Base-by-base conservation (phyloP, 768 basidiomycete species). In the Dentipellis sp. region DNA sequence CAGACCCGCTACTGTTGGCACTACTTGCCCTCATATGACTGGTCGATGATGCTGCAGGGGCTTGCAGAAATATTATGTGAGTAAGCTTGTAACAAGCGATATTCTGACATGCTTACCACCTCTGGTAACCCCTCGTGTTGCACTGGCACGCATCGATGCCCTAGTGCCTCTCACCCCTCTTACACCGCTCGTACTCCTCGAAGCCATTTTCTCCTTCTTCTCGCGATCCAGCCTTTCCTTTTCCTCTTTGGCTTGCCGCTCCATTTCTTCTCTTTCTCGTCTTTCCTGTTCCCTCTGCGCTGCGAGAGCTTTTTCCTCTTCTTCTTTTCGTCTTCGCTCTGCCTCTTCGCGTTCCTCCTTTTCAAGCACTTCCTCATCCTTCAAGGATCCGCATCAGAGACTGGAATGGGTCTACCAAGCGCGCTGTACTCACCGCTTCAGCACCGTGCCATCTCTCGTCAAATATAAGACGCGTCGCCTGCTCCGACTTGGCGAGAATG, bases 361-460 rank as follows among this genome's bases (percentile, higher is more conserved):
- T 58, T 78, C 74, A 5, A 88, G 56, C 5, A 65, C 58, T 39
- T 74, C 76, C 57, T 85, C 83, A 51, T 91, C 88, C 88, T 90
- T 52, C 9, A 29, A 40, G 47, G 2, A n/a, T 12, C 21, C 3
- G 42, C 42, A 17, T 19, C 14, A 22, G 52, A 17, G 49, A 23
- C 1, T 22, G 22, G 54, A 29, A 59, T 58, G 47, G 36, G 38
- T 21, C 2, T 49, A 10, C 9, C 21, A 4, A 3, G 11, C 16
- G 16, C 38, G 47, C 47, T 34, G 53, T 19, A 72, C 81, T 71
- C 64, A 88, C 89, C 46, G 74, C 80, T 58, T 86, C 84, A 39
- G 82, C 86, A 2, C 89, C 89, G 54, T 78, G 71, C 86, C 86
- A 91, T 56, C 79, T 71, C 58, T 88, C 84, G 65, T 91, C 88